These are phyloP conservation scores for Collariella sp. DNA, from an alignment of 495 filamentous ascomycete genomes.

Conservation along the genomic window DNA sequence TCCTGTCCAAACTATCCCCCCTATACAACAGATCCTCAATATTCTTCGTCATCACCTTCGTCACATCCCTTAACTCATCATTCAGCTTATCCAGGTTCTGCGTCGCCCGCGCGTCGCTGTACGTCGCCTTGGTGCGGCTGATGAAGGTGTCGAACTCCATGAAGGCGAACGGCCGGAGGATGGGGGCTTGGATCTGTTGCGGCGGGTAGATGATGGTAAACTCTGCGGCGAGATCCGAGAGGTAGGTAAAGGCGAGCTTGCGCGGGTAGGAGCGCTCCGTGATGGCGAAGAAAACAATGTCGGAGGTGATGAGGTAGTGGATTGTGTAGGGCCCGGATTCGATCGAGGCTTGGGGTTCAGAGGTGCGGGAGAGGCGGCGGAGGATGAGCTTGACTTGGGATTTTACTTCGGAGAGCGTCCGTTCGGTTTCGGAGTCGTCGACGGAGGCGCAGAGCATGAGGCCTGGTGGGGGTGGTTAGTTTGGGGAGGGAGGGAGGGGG, in stretches of 20 bases:
- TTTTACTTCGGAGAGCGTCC: constrained; percentile 80
- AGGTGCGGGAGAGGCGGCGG: constrained; percentile 73
- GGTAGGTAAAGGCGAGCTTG: constrained; percentile 98
- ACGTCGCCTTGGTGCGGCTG: constrained; percentile 81
- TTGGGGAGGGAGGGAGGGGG: constrained; percentile 1
- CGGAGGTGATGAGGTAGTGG: constrained; percentile 78
- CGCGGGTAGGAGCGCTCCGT: constrained; percentile 90
- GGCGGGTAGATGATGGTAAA: constrained; percentile 79
- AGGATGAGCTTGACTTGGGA: constrained; percentile 83
- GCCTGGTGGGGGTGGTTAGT: constrained; percentile 44
- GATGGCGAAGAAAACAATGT: constrained; percentile 85
- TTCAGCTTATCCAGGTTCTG: constrained; percentile 84
- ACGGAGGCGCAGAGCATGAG: constrained; percentile 91
- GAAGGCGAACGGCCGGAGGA: constrained; percentile 85
- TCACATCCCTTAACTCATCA: constrained; percentile 93
- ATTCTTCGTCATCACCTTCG: constrained; percentile 99
- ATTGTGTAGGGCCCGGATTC: constrained; percentile 70
- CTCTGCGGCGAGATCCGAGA: constrained; percentile 81
- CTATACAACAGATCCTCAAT: constrained; percentile 96
- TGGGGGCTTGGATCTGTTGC: constrained; percentile 61
- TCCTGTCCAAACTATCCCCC: constrained; percentile 88
- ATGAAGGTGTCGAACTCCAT: constrained; percentile 98
- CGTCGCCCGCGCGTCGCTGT: constrained; percentile 84
- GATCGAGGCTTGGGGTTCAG: constrained; percentile 85
- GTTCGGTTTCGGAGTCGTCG: constrained; percentile 58